Evolutionary conservation across 371 early-diverging fungal genomes (phyloP).

Genomic region (Saksenaea vasiformis): DNA sequence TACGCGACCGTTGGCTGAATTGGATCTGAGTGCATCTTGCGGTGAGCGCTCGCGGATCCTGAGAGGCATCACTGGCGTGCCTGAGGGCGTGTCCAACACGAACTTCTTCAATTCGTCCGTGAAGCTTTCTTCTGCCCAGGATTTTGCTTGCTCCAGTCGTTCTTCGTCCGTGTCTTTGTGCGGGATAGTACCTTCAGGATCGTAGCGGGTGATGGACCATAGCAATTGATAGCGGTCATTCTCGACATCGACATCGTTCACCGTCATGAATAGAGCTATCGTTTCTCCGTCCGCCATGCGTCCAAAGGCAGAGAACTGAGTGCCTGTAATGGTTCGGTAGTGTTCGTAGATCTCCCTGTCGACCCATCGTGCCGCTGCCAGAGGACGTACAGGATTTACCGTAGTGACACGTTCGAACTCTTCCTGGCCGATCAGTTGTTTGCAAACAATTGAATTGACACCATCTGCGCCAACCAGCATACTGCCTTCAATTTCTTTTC

Average conservation of each 20-base stretch:
- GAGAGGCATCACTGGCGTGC: not conserved
- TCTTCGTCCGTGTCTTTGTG: conserved; percentile 8
- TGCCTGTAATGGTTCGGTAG: not conserved
- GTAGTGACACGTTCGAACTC: conserved; percentile 11
- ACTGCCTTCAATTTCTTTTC: not conserved
- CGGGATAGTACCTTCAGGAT: not conserved
- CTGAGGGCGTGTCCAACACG: not conserved
- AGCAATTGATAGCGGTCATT: conserved; percentile 6
- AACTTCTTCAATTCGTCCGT: not conserved
- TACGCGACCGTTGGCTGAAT: conserved; percentile 9
- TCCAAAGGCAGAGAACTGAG: not conserved
- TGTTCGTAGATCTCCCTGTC: not conserved
- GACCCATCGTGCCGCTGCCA: conserved; percentile 10
- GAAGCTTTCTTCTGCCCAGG: not conserved
- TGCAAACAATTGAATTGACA: not conserved
- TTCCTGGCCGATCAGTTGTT: conserved; percentile 16
- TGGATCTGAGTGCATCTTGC: not conserved
- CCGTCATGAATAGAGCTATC: not conserved
- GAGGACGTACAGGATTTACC: conserved; percentile 5
- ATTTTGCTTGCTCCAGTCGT: conserved; percentile 12
- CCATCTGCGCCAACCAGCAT: not conserved
- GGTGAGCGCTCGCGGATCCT: conserved; percentile 22
- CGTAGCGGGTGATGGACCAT: conserved; percentile 8
- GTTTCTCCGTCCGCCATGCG: not conserved
- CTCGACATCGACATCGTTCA: conserved; percentile 6